Evolutionary conservation across 768 basidiomycete species (phyloP).

Genomic region (Boletus pseudopeckii): DNA sequence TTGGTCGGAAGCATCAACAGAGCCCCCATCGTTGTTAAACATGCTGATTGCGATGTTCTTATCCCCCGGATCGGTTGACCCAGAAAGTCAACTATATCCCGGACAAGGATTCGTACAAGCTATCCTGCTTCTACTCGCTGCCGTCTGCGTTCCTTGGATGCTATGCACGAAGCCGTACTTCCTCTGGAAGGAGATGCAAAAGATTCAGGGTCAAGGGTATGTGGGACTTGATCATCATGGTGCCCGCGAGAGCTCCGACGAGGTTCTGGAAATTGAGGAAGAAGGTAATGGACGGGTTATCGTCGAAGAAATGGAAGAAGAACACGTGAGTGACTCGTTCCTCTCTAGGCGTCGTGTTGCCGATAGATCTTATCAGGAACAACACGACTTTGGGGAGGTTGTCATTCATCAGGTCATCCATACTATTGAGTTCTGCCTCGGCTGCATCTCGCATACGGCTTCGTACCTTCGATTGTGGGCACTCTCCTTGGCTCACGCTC

Average conservation of each 20-base stretch:
- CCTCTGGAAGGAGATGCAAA: conserved; percentile 84
- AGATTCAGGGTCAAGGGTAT: conserved; percentile 82
- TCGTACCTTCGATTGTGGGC: conserved; percentile 96
- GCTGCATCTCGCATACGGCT: conserved; percentile 97
- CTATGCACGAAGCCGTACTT: conserved; percentile 90
- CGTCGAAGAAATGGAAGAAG: conserved; percentile 64
- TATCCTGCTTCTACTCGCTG: conserved; percentile 71
- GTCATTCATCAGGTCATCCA: conserved; percentile 98
- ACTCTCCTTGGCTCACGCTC: conserved; percentile 95
- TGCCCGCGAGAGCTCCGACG: conserved; percentile 53
- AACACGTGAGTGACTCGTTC: conserved; percentile 55
- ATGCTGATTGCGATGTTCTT: conserved; percentile 98
- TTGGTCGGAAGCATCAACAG: conserved; percentile 67
- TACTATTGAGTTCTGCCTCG: conserved; percentile 98
- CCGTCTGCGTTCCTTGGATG: conserved; percentile 93
- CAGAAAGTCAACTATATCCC: conserved; percentile 68
- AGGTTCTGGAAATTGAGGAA: conserved; percentile 70
- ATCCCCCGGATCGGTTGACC: conserved; percentile 75
- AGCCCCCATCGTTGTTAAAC: conserved; percentile 88
- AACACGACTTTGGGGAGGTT: conserved; percentile 92
- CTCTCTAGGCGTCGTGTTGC: conserved; percentile 2
- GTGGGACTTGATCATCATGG: conserved; percentile 63
- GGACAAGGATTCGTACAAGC: conserved; percentile 87
- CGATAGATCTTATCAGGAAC: conserved; percentile 45
- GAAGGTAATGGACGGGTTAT: conserved; percentile 75